A percentile compares a stretch with the other conserved stretches of the same genome.
Conservation (phyloP, 441 rosid genomes). For the Biscutella laevigata region DNA sequence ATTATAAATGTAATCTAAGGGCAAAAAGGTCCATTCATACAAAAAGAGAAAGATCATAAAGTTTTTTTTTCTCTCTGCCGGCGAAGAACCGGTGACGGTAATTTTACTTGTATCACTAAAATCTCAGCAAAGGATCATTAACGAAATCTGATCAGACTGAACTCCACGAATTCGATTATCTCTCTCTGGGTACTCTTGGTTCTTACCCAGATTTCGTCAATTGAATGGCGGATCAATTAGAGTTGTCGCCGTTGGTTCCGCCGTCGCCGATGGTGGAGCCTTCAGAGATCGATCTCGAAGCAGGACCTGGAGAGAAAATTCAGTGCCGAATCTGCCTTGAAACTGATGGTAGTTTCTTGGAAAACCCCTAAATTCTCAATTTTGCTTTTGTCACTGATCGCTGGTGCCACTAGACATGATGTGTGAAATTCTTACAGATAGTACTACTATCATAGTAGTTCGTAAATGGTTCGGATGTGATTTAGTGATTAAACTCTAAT, state of each 20-base stretch:
- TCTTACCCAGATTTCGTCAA: slow-evolving; percentile 14
- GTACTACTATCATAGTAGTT: too few species aligned
- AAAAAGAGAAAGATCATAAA: not conserved
- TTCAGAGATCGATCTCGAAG: slow-evolving; percentile 92
- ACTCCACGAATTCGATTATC: not conserved
- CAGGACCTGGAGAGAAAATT: slow-evolving; percentile 87
- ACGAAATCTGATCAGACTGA: slow-evolving; percentile 8
- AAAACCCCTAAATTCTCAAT: slow-evolving; percentile 1
- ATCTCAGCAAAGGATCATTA: too few species aligned
- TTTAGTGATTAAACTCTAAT: not conserved
- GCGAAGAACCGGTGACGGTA: slow-evolving; percentile 26
- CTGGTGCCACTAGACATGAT: not conserved
- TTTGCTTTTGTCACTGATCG: not conserved
- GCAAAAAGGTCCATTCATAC: not conserved
- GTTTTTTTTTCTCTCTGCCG: slow-evolving; percentile 5
- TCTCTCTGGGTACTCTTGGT: slow-evolving; percentile 6
- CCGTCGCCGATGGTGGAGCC: slow-evolving; percentile 63
- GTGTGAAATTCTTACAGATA: not conserved
- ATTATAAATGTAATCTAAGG: too few species aligned
- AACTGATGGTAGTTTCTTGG: slow-evolving; percentile 55
- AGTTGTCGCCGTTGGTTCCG: slow-evolving; percentile 65
- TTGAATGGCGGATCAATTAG: slow-evolving; percentile 58
- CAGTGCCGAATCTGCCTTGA: slow-evolving; percentile 99
- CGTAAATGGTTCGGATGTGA: not conserved
- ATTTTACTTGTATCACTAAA: too few species aligned